Evolutionary conservation across 1,139 yeast genomes (phyloP).

Genomic region (Hansenula sp.): DNA sequence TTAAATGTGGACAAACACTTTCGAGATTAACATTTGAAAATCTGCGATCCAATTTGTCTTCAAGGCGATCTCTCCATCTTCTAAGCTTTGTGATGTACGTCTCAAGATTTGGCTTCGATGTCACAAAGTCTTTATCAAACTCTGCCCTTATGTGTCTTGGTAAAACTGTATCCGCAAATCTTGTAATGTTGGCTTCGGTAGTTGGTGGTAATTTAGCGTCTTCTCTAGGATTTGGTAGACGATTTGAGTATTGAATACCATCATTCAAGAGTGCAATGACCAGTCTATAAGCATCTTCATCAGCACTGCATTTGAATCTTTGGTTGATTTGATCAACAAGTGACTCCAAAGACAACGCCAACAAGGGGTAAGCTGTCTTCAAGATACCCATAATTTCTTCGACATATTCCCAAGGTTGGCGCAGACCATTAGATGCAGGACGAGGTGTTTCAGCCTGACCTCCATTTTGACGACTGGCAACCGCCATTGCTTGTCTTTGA

Average conservation of each 20-base stretch:
- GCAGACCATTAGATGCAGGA: slow-evolving; percentile 22
- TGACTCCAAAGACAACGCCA: slow-evolving; percentile 91
- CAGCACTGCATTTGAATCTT: slow-evolving; percentile 90
- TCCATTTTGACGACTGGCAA: slow-evolving; percentile 39
- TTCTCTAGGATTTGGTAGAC: slow-evolving; percentile 81
- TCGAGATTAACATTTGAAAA: slow-evolving; percentile 78
- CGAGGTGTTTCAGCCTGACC: slow-evolving; percentile 13
- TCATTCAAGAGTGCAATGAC: slow-evolving; percentile 91
- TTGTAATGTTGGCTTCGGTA: slow-evolving; percentile 83
- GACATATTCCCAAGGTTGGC: slow-evolving; percentile 92
- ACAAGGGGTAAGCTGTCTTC: slow-evolving; percentile 92
- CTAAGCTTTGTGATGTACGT: slow-evolving; percentile 79
- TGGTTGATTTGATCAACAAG: slow-evolving; percentile 94
- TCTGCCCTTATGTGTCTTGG: slow-evolving; percentile 90
- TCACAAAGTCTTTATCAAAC: slow-evolving; percentile 87
- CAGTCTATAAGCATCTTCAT: slow-evolving; percentile 92
- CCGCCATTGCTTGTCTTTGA: slow-evolving; percentile 73
- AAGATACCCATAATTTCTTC: slow-evolving; percentile 94
- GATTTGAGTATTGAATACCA: slow-evolving; percentile 83
- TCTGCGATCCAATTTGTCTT: slow-evolving; percentile 84
- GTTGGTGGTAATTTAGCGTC: slow-evolving; percentile 88
- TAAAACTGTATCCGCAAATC: slow-evolving; percentile 90
- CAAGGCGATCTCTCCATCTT: slow-evolving; percentile 90
- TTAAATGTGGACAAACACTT: slow-evolving; percentile 87
- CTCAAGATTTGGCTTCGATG: slow-evolving; percentile 85